Percentiles rank a stretch among this genome's conserved stretches.
These are phyloP conservation scores for Tolypocladium pustulatum DNA, from an alignment of 2,329 filamentous ascomycete species.

Conservation along the genomic window DNA sequence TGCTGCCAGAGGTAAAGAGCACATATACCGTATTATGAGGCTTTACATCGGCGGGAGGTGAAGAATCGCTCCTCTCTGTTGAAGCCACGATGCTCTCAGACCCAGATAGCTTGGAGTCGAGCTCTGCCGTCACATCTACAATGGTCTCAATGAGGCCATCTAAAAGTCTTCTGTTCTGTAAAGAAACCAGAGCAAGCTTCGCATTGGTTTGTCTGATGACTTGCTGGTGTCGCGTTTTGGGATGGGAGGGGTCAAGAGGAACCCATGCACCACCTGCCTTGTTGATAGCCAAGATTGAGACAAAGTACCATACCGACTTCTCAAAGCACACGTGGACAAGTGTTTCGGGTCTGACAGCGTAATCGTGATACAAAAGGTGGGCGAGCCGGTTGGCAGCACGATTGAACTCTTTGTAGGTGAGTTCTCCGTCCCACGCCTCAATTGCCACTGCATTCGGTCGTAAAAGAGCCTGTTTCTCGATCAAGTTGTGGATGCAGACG, in stretches of 20 bases:
- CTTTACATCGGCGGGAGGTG: neutral
- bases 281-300: constrained; percentile 23
- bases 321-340: constrained; percentile 24
- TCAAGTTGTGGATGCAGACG: neutral
- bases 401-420: constrained; percentile 29
- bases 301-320: constrained; percentile 23
- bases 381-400: constrained; percentile 25
- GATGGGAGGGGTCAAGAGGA: constrained; percentile 25
- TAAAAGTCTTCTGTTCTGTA: neutral
- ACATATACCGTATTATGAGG: constrained; percentile 2
- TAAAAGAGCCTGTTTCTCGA: constrained; percentile 17
- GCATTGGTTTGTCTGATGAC: constrained; percentile 4
- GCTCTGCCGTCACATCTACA: neutral
- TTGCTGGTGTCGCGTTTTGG: constrained; percentile 13
- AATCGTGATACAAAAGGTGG: constrained; percentile 9
- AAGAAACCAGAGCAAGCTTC: neutral
- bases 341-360: constrained; percentile 12
- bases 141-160: neutral
- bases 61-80: neutral
- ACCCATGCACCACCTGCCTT: constrained; percentile 21
- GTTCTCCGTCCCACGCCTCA: constrained; percentile 31
- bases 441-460: constrained; percentile 24
- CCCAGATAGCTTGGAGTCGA: neutral
- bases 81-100: neutral
- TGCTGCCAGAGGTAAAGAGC: constrained; percentile 10